phyloP scores from a whole-genome alignment of 306 rosid species.

The Comarum palustre region DNA sequence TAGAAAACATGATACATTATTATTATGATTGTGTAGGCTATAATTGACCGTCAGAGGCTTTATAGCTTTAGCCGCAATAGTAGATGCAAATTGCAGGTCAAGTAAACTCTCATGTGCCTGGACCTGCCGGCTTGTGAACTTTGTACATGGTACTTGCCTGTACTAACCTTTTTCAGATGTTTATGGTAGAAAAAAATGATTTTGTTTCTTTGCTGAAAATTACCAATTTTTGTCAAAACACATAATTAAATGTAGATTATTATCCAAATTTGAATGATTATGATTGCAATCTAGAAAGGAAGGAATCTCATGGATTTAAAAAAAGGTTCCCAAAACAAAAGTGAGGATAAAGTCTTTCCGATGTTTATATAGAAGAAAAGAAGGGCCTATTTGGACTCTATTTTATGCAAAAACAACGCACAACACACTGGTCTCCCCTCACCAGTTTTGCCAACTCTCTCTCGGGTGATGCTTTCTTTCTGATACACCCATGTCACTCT shows the following conservation, averaged over 20 bases:
- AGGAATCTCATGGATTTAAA: not conserved
- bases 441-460: constrained; percentile 12
- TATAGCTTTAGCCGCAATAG: constrained; percentile 4
- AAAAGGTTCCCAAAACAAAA: not conserved
- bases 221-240: not conserved
- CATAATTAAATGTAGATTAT: not conserved
- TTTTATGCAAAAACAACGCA: not conserved
- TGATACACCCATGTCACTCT: constrained; percentile 18
- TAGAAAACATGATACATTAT: too few relatives aligned
- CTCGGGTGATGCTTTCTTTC: constrained; percentile 20
- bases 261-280: not conserved
- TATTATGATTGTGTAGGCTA: not conserved
- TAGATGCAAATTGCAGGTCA: not conserved
- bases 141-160: not conserved
- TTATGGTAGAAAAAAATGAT: not conserved
- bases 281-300: not conserved
- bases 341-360: not conserved
- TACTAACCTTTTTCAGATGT: not conserved
- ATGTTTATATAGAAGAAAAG: not conserved
- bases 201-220: not conserved
- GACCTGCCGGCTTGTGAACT: constrained; percentile 4
- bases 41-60: constrained; percentile 1
- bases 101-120: constrained; percentile 1
- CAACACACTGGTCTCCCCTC: constrained; percentile 1
- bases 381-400: not conserved